Base-by-base conservation (phyloP, 208 protist species). In the Leishmania aethiopica region DNA sequence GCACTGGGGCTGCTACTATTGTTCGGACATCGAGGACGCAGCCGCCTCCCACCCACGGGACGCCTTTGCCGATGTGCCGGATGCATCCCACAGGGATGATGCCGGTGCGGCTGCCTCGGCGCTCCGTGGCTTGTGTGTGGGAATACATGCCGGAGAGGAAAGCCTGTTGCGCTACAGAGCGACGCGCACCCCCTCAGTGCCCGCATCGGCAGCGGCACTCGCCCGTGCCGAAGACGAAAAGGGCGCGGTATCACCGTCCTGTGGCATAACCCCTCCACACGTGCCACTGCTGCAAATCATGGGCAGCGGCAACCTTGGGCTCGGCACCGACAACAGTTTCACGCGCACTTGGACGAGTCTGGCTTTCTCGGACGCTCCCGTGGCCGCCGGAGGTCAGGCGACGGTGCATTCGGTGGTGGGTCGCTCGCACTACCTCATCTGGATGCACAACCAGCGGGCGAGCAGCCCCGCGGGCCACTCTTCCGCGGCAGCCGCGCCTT, bases 1-100 rank as follows among this genome's bases (percentile, higher is more conserved):
- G 32, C 93, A 98, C 57, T 98, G 92, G 90, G 95, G 95, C 25
- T 98, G 95, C 79, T 98, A 96, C 83, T 98, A 96, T 82, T 90
- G 86, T 84, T 75, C 79, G 66, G 89, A 83, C 42, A 77, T 96
- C 22, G 93, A 98, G 70, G 93, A 92, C 53, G 80, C 80, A 19
- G 86, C 86, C 17, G 86, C 91, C 25, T 96, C 95, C 1, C 67
- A 90, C 62, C 93, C 95, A 55, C 89, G 90, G 1, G 72, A 73
- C 57, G 79, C 83, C 17, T 55, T 75, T 7, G 59, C 74, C 17
- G 83, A 73, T 47, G 53, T 55, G 17, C 22, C 3, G 8, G 42
- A 53, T 22, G 55, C 70, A 57, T 47, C 51, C 25, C 71, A n/a
- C 47, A 28, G 32, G 55, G 45, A 82, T 19, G 25, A 79, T 55